These are phyloP conservation scores for Geotrichum reessii DNA, from an alignment of 1,139 yeast species.

Conservation along the genomic window DNA sequence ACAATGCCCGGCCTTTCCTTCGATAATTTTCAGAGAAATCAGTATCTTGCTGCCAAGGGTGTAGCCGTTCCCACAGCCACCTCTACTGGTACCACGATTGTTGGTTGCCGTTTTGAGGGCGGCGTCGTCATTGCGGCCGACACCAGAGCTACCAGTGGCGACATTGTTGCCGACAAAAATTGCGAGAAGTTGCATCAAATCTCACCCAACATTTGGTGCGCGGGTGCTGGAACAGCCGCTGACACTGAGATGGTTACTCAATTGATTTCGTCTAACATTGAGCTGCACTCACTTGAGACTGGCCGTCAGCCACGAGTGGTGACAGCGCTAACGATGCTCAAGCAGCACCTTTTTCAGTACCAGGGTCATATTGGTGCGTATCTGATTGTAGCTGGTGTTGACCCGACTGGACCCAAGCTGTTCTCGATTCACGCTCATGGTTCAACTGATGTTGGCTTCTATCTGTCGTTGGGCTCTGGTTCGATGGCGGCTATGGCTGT, in stretches of 20 bases:
- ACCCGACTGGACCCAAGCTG: constrained; percentile 91
- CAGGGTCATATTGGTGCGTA: constrained; percentile 98
- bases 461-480: constrained; percentile 90
- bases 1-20: constrained; percentile 85
- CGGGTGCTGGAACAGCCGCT: constrained; percentile 99
- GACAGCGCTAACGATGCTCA: constrained; percentile 85
- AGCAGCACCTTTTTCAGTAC: constrained; percentile 91
- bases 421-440: constrained; percentile 97
- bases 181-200: constrained; percentile 92
- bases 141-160: constrained; percentile 95
- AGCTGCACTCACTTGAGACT: constrained; percentile 77
- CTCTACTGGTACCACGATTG: constrained; percentile 97
- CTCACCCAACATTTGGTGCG: constrained; percentile 96
- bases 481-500: constrained; percentile 99
- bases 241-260: constrained; percentile 97
- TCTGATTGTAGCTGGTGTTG: constrained; percentile 92
- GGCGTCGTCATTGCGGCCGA: constrained; percentile 98
- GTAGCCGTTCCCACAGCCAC: constrained; percentile 79
- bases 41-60: constrained; percentile 63
- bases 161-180: constrained; percentile 94
- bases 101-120: constrained; percentile 83
- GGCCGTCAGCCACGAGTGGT: constrained; percentile 88
- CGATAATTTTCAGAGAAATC: constrained; percentile 88
- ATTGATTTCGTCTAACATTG: constrained; percentile 82
- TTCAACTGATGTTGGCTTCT: constrained; percentile 90